Conservation (phyloP, 805 yeast species). For the Maudiozyma bulderi region DNA sequence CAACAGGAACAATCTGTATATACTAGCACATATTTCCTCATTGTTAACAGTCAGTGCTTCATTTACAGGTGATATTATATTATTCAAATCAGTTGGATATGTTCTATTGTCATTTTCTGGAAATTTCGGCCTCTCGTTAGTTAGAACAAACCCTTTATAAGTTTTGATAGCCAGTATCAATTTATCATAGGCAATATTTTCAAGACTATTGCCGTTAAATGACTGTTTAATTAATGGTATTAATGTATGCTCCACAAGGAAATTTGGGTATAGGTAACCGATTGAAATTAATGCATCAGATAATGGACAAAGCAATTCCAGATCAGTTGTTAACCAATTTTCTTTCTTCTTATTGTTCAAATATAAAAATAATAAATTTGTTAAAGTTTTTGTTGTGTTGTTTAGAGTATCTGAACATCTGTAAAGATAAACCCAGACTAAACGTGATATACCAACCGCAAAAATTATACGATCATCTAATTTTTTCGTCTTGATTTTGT, state of each 20-base stretch:
- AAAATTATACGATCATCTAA: conserved; percentile 41
- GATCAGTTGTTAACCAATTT: conserved; percentile 66
- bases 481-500: conserved; percentile 56
- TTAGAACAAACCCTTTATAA: conserved; percentile 62
- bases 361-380: conserved; percentile 46
- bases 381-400: conserved; percentile 73
- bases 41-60: conserved; percentile 36
- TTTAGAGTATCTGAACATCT: conserved; percentile 84
- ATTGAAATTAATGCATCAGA: conserved; percentile 67
- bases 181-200: conserved; percentile 59
- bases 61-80: conserved; percentile 24
- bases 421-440: conserved; percentile 84
- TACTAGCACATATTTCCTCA: conserved; percentile 57
- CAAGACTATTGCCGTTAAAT: conserved; percentile 50
- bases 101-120: conserved; percentile 40
- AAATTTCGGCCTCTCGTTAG: conserved; percentile 60
- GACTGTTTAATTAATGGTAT: conserved; percentile 57
- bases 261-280: conserved; percentile 71
- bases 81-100: conserved; percentile 27
- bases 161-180: conserved; percentile 60
- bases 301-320: conserved; percentile 50
- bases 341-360: conserved; percentile 53
- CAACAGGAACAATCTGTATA: conserved; percentile 45
- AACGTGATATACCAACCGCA: conserved; percentile 57
- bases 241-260: conserved; percentile 68